Evolutionary conservation across 2,329 filamentous ascomycete genomes (phyloP), one percentile per base, ranked within the genome.

Genomic region (Tolypocladium tropicale): DNA sequence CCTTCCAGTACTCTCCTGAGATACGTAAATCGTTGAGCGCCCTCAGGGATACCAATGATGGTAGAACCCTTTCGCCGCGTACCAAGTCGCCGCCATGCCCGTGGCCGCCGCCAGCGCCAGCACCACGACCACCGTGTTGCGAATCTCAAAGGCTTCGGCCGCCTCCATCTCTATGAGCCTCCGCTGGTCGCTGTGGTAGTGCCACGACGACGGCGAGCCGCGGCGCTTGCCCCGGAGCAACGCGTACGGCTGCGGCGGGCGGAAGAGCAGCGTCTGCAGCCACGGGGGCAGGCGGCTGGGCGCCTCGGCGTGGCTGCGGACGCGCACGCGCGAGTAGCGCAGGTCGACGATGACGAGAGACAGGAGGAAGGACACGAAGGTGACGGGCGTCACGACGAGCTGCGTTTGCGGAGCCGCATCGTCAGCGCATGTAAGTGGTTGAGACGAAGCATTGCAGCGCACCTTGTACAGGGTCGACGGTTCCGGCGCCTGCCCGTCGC

Each of bases 321-420:
- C 72, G 69, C 83, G 75, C 68, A 76, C 65, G 64, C 75, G 64
- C 63, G 81, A 70, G 77, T 82, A 74, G 57, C 76, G 76, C 53
- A 78, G 72, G 71, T 88, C 84, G 48, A 88, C 77, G 53, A 86
- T 68, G 65, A 78, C 76, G 50, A 89, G 78, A 2, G 85, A 88
- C 60, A 88, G 50, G 46, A 89, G 67, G 70, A 88, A 88, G 25
- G 82, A 79, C 53, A 82, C 73, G 66, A 88, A 81, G 60, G 83
- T 76, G 59, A 88, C 61, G 9, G 86, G 84, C 0, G 83, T 85
- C 70, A 86, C 75, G 61, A 88, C 61, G 23, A 74, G 55, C 76
- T 79, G 56, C 33, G 3, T 5, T n/a, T 6, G 50, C 23, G 43
- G 18, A 6, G 2, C 4, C 6, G 16, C n/a, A n/a, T 10, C 16